Percentiles rank a stretch among this genome's conserved stretches.
These are phyloP conservation scores for Asterochloris sp. DNA, from an alignment of 139 green algal species.

Conservation along the genomic window DNA sequence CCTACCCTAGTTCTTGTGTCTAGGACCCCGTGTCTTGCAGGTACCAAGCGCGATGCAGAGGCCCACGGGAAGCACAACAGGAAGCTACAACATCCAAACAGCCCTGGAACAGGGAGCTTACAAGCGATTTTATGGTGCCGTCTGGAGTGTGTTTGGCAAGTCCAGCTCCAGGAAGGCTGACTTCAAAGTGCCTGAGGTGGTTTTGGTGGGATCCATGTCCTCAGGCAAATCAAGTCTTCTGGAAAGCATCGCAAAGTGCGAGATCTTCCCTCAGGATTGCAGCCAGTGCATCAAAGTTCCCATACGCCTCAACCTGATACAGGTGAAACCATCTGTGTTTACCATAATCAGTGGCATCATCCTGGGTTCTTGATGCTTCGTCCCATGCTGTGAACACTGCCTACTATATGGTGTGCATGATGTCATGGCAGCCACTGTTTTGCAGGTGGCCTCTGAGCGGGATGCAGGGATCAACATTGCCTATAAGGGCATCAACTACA, in stretches of 20 bases:
- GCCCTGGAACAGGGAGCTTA: too few relatives aligned
- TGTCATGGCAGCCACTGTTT: background rate
- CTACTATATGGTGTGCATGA: too few relatives aligned
- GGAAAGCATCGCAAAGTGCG: constrained; percentile 13
- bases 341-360: background rate
- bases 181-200: constrained; percentile 4
- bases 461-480: background rate
- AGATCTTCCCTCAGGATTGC: background rate
- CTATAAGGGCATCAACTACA: background rate
- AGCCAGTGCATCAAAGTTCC: constrained; percentile 6
- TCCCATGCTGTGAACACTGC: background rate
- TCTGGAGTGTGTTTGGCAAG: background rate
- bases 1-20: too few relatives aligned
- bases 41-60: too few relatives aligned
- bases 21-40: too few relatives aligned
- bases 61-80: too few relatives aligned
- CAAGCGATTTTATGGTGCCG: too few relatives aligned
- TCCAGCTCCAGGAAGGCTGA: background rate
- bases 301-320: constrained; percentile 1
- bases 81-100: too few relatives aligned
- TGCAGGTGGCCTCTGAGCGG: background rate
- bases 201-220: background rate
- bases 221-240: constrained; percentile 16
- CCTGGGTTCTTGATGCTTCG: background rate
- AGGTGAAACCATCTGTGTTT: background rate